Percentiles rank a stretch among this genome's conserved stretches.
Conservation (phyloP, 768 basidiomycete genomes). For the Russula foetens region DNA sequence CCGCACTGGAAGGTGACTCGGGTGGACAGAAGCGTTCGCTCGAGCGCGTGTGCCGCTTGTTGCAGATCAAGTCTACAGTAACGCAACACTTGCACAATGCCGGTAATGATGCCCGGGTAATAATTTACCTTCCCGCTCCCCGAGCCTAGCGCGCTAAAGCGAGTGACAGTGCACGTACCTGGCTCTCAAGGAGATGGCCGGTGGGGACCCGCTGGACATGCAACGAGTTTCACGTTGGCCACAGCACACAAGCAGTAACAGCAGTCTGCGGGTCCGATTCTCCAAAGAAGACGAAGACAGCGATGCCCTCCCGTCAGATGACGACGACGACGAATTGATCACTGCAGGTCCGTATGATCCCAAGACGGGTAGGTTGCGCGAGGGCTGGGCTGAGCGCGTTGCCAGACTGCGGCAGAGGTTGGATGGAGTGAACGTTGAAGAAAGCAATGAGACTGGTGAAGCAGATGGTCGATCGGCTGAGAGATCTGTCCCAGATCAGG, state of each 20-base stretch:
- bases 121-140: background rate
- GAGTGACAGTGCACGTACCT: slow-evolving; percentile 56
- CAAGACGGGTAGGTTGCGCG: slow-evolving; percentile 14
- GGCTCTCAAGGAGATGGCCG: slow-evolving; percentile 62
- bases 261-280: slow-evolving; percentile 46
- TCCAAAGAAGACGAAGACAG: slow-evolving; percentile 50
- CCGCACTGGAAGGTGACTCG: slow-evolving; percentile 58
- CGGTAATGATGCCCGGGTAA: slow-evolving; percentile 77
- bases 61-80: slow-evolving; percentile 37
- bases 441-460: background rate
- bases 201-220: slow-evolving; percentile 61
- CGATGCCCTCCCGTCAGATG: slow-evolving; percentile 15
- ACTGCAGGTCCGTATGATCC: slow-evolving; percentile 19
- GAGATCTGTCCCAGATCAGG: background rate
- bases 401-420: background rate
- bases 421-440: background rate
- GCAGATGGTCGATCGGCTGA: background rate
- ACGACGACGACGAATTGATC: slow-evolving; percentile 15
- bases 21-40: slow-evolving; percentile 46
- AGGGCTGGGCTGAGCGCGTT: slow-evolving; percentile 8
- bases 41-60: slow-evolving; percentile 51
- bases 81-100: slow-evolving; percentile 68
- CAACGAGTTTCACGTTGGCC: slow-evolving; percentile 82
- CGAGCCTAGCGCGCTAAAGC: background rate
- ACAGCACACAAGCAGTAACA: slow-evolving; percentile 31